Conservation (phyloP, 2,329 filamentous ascomycete genomes). For the Penicillium sp. region DNA sequence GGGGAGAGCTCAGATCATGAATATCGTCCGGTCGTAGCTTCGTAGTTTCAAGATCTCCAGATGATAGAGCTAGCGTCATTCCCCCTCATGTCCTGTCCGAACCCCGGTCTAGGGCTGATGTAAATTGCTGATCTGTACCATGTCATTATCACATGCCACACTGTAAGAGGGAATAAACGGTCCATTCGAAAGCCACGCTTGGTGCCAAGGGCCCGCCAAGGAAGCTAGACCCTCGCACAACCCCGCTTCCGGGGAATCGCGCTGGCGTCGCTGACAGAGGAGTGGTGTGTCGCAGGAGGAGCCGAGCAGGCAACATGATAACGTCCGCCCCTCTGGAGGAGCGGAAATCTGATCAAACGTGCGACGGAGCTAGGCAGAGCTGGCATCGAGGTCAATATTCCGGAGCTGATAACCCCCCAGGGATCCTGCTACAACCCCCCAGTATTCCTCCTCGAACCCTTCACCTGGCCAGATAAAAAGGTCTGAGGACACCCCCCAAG, state of each 20-base stretch:
- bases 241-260: slow-evolving; percentile 9
- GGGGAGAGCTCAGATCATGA: neutral
- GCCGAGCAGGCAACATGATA: slow-evolving; percentile 2
- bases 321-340: slow-evolving; percentile 3
- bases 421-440: neutral
- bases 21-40: neutral
- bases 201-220: slow-evolving; percentile 16
- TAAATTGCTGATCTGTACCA: neutral
- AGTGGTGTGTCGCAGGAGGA: neutral
- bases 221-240: slow-evolving; percentile 12
- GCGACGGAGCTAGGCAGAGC: neutral
- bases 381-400: neutral
- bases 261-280: neutral
- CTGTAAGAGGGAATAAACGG: slow-evolving; percentile 13
- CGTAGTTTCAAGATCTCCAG: neutral
- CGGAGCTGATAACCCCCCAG: neutral
- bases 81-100: neutral
- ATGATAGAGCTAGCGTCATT: neutral
- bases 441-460: neutral
- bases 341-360: slow-evolving; percentile 6
- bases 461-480: neutral
- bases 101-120: neutral
- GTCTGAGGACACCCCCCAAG: neutral
- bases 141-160: slow-evolving; percentile 7
- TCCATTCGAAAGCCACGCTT: slow-evolving; percentile 7